A percentile compares a stretch with the other conserved stretches of the same genome.
Evolutionary conservation across 2,329 filamentous ascomycete species (phyloP).

Genomic region (Trichoderma lentiforme): DNA sequence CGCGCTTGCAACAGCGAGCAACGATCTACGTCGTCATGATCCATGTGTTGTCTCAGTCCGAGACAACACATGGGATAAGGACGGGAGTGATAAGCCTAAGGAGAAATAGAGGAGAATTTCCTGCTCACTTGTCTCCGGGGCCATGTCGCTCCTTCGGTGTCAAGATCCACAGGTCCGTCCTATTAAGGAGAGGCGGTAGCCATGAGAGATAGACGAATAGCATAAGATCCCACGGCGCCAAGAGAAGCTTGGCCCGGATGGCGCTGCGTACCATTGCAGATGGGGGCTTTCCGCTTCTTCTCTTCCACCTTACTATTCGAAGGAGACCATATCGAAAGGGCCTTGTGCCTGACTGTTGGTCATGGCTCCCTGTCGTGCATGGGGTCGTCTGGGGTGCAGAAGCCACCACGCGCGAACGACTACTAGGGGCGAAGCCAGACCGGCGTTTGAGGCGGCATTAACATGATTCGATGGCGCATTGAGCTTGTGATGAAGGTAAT

Average conservation of each 20-base stretch:
- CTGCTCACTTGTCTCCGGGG: background rate
- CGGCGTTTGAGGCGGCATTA: slow-evolving; percentile 14
- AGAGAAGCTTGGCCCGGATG: slow-evolving; percentile 15
- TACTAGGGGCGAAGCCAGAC: background rate
- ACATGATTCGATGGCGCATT: slow-evolving; percentile 13
- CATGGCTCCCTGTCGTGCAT: background rate
- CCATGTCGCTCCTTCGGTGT: background rate
- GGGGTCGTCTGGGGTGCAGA: slow-evolving; percentile 19
- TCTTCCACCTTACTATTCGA: background rate
- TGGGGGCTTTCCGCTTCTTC: background rate
- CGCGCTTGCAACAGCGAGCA: background rate
- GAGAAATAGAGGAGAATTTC: background rate
- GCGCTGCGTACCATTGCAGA: background rate
- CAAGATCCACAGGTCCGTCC: background rate
- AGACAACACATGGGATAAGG: background rate
- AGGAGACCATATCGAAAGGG: background rate
- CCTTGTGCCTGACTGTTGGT: slow-evolving; percentile 10
- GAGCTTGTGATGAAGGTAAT: slow-evolving; percentile 14
- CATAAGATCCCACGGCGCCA: background rate
- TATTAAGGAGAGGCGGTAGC: background rate
- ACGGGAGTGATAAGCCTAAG: background rate
- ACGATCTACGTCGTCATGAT: background rate
- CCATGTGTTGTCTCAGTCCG: background rate
- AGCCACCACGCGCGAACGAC: slow-evolving; percentile 3
- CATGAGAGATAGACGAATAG: background rate